A percentile compares a stretch with the other conserved stretches of the same genome.
Conservation (phyloP, 106 monocot genomes). For the Dioscorea zingiberensis region DNA sequence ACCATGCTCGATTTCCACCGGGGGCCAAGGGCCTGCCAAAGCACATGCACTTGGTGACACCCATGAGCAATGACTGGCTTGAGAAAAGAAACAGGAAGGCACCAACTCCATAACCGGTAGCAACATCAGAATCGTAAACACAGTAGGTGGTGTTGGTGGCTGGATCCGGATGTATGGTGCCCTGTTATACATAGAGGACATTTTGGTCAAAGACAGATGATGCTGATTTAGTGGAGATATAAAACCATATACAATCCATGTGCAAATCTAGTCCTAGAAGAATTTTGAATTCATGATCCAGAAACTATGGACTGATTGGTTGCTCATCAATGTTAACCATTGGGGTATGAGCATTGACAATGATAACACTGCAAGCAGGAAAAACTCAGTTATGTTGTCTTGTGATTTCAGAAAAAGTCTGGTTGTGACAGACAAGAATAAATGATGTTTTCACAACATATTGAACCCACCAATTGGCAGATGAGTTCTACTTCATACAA, state of each 20-base stretch:
- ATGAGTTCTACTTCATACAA: no score
- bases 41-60: conserved; percentile 90
- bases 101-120: conserved; percentile 92
- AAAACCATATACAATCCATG: not conserved
- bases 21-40: conserved; percentile 87
- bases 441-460: no score
- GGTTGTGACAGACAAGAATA: no score
- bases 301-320: no score
- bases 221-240: not conserved
- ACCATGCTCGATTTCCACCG: conserved; percentile 86
- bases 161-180: conserved; percentile 43
- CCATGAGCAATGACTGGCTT: conserved; percentile 70
- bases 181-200: conserved; percentile 38
- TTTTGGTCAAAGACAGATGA: not conserved
- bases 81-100: conserved; percentile 81
- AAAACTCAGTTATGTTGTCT: no score
- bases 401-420: no score
- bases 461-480: no score
- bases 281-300: no score
- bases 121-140: conserved; percentile 86
- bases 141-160: conserved; percentile 51
- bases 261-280: no score
- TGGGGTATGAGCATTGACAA: no score
- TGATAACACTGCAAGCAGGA: no score
- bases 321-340: no score